Percentiles rank a stretch among this genome's conserved stretches.
Evolutionary conservation across 306 rosid species (phyloP).

Genomic region (peach (Prunus persica)): DNA sequence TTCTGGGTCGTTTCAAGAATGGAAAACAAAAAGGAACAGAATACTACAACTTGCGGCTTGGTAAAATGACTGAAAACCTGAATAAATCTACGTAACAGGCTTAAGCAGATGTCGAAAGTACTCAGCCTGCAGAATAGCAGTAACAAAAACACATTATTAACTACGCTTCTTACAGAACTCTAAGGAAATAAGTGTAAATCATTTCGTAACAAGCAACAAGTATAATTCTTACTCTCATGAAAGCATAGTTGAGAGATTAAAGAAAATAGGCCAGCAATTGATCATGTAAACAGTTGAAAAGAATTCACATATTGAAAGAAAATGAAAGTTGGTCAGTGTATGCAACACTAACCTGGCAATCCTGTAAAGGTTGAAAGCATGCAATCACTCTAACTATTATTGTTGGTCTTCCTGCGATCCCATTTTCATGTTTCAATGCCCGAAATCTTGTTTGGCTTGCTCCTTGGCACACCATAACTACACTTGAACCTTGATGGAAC

Average conservation of each 20-base stretch:
- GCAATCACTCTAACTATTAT: conserved; percentile 89
- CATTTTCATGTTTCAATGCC: conserved; percentile 82
- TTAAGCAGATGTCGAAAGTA: conserved; percentile 88
- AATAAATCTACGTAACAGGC: conserved; percentile 77
- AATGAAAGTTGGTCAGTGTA: not conserved
- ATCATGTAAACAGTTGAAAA: not conserved
- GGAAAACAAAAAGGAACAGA: conserved; percentile 38
- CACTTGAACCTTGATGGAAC: conserved; percentile 48
- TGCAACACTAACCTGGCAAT: conserved; percentile 74
- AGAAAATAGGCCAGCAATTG: not conserved
- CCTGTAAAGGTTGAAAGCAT: conserved; percentile 87
- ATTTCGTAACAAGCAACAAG: not conserved
- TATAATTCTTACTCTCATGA: not conserved
- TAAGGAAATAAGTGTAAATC: not conserved
- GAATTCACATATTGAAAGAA: not conserved
- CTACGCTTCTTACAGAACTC: not conserved
- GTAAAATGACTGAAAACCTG: conserved; percentile 17
- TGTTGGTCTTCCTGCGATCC: conserved; percentile 72
- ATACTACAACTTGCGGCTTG: conserved; percentile 37
- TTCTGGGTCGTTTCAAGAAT: conserved; percentile 35
- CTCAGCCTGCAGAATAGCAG: conserved; percentile 62
- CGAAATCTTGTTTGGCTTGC: conserved; percentile 87
- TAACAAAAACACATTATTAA: conserved; percentile 3
- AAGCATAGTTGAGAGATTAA: not conserved
- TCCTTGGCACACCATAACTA: conserved; percentile 97